These are phyloP conservation scores for Termitomyces sp. DNA, from an alignment of 768 basidiomycete genomes.

Conservation along the genomic window DNA sequence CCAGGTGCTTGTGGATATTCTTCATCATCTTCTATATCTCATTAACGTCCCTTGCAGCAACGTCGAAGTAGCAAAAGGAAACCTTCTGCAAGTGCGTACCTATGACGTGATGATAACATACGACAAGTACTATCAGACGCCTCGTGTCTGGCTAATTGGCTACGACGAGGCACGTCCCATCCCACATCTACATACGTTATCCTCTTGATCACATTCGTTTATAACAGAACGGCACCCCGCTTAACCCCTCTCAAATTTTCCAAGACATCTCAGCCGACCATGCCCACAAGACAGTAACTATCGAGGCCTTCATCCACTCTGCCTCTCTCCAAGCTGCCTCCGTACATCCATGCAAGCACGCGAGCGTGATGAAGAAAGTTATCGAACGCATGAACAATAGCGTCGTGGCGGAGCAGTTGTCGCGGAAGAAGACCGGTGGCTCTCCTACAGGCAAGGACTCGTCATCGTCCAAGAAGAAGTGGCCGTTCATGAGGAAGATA, in stretches of 20 bases:
- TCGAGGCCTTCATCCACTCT: slow-evolving; percentile 97
- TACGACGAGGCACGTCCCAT: slow-evolving; percentile 77
- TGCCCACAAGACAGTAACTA: slow-evolving; percentile 97
- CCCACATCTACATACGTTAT: background rate
- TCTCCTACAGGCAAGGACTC: slow-evolving; percentile 37
- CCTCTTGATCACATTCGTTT: slow-evolving; percentile 3
- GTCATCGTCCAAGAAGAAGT: slow-evolving; percentile 63
- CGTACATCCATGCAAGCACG: slow-evolving; percentile 98
- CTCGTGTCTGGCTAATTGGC: slow-evolving; percentile 94
- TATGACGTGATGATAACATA: slow-evolving; percentile 99
- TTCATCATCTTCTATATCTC: background rate
- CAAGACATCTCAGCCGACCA: slow-evolving; percentile 97
- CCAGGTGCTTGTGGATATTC: slow-evolving; percentile 36
- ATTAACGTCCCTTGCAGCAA: slow-evolving; percentile 32
- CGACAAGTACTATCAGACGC: slow-evolving; percentile 99
- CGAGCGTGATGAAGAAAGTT: slow-evolving; percentile 99
- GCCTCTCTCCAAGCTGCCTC: slow-evolving; percentile 81
- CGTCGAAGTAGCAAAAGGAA: slow-evolving; percentile 66
- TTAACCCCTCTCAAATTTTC: slow-evolving; percentile 89
- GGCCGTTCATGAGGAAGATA: slow-evolving; percentile 74
- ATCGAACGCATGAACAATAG: slow-evolving; percentile 97
- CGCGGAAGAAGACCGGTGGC: slow-evolving; percentile 46
- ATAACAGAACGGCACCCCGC: slow-evolving; percentile 77
- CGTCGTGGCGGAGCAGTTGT: slow-evolving; percentile 78
- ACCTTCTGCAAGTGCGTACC: slow-evolving; percentile 91